These are phyloP conservation scores for Cladophialophora psammophila DNA, from an alignment of 2,329 filamentous ascomycete species.

Conservation along the genomic window DNA sequence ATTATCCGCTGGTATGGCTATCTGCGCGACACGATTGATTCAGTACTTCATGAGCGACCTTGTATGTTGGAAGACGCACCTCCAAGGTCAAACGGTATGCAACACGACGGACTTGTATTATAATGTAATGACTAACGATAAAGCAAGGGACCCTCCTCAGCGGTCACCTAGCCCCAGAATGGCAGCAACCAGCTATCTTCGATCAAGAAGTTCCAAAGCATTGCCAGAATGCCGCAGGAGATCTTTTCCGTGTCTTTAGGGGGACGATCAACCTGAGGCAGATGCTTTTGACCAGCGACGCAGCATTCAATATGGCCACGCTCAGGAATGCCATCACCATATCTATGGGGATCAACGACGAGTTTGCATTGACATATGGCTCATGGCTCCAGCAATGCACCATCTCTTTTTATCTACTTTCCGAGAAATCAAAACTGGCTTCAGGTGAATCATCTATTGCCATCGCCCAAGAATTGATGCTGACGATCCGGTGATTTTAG, in stretches of 20 bases:
- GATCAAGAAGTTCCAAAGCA: slow-evolving; percentile 22
- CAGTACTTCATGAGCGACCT: slow-evolving; percentile 19
- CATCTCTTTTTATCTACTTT: slow-evolving; percentile 30
- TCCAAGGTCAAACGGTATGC: slow-evolving; percentile 22
- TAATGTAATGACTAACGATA: background rate
- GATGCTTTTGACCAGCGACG: background rate
- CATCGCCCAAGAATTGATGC: background rate
- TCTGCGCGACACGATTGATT: slow-evolving; percentile 29
- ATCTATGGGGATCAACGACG: slow-evolving; percentile 11
- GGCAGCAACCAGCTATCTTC: slow-evolving; percentile 22
- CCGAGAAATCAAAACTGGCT: slow-evolving; percentile 28
- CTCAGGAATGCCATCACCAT: slow-evolving; percentile 3
- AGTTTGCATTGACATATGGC: slow-evolving; percentile 22
- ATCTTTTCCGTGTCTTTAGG: slow-evolving; percentile 30
- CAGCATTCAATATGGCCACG: background rate
- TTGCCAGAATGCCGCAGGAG: slow-evolving; percentile 28
- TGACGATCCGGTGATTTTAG: slow-evolving; percentile 11
- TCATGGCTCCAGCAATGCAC: slow-evolving; percentile 29
- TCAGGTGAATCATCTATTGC: slow-evolving; percentile 17
- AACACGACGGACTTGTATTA: background rate
- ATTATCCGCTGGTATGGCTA: slow-evolving; percentile 31
- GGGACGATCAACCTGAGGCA: slow-evolving; percentile 19
- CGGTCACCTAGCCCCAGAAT: slow-evolving; percentile 5
- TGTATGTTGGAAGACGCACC: slow-evolving; percentile 27
- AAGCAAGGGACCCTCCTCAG: slow-evolving; percentile 11